A percentile compares a stretch with the other conserved stretches of the same genome.
Conservation (phyloP, 1,284 basidiomycete genomes). For the Sutorius eximius region DNA sequence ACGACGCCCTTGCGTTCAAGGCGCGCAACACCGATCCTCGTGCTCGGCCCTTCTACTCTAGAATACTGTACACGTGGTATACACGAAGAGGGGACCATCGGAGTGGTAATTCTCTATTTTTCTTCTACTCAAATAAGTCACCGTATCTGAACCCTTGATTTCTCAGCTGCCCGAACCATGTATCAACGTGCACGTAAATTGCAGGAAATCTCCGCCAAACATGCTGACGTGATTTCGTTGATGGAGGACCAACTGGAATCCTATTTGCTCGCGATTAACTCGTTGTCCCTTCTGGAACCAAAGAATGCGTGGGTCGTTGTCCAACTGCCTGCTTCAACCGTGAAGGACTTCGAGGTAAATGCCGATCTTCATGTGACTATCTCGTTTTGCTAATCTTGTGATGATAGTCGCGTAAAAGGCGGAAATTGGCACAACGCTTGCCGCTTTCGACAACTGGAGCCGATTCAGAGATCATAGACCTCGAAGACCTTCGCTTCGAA, state of each 20-base stretch:
- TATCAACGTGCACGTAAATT: constrained; percentile 89
- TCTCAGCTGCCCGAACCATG: constrained; percentile 85
- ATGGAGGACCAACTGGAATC: constrained; percentile 79
- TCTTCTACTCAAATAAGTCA: constrained; percentile 9
- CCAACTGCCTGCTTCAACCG: constrained; percentile 23
- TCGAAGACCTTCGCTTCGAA: constrained; percentile 84
- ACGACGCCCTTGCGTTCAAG: constrained; percentile 89
- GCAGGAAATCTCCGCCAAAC: constrained; percentile 53
- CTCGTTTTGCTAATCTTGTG: constrained; percentile 24
- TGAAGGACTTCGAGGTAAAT: constrained; percentile 30
- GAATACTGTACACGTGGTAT: constrained; percentile 95
- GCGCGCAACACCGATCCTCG: constrained; percentile 92
- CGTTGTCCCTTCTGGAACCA: constrained; percentile 78
- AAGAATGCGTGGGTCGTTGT: constrained; percentile 77
- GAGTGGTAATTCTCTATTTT: constrained; percentile 60
- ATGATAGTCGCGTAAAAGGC: constrained; percentile 61
- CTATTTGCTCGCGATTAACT: constrained; percentile 87
- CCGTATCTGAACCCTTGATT: constrained; percentile 22
- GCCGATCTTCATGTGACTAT: constrained; percentile 24
- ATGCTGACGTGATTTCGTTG: constrained; percentile 55
- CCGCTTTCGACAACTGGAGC: constrained; percentile 70
- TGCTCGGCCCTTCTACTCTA: constrained; percentile 83
- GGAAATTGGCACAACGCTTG: constrained; percentile 72
- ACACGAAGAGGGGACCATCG: constrained; percentile 84
- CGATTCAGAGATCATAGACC: constrained; percentile 75